Evolutionary conservation across 1,284 basidiomycete species (phyloP), one percentile per base, ranked within the genome.

Genomic region (Puccinia sorghi): DNA sequence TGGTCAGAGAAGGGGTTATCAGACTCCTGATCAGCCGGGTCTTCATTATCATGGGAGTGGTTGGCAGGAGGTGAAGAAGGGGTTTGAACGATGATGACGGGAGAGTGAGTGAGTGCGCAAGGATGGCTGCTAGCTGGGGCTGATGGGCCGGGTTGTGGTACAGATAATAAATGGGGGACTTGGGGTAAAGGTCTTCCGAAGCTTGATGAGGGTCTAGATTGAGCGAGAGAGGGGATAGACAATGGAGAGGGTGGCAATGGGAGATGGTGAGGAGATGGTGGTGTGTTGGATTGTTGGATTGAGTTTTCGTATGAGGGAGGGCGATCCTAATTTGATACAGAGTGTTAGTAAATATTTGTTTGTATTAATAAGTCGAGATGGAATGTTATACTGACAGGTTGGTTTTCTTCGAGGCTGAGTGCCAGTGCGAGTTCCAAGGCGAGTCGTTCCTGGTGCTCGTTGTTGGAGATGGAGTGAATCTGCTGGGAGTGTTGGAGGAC

Each of bases 391-490:
- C 25, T 15, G 22, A n/a, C 4, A 22, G 52, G 3, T 61, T 22
- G 9, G 57, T 39, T 39, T 32, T 32, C 2, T 22, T 63, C 20
- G 0, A 73, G 41, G 32, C 72, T 73, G 56, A 73, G 56, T 15
- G 72, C 56, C 39, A 73, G 15, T 22, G 72, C 72, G 5, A 73
- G 57, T 63, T 73, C 41, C n/a, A 73, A 20, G n/a, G 52, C 37
- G 20, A 57, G 8, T 48, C 46, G 32, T 48, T 73, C 72, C 43
- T 73, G 17, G 11, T 73, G 9, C 13, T 66, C 41, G 27, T 66
- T 66, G n/a, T 48, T 41, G 4, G 64, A 43, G 64, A 22, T n/a
- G 3, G 3, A 6, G 12, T 66, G 64, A 15, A 46, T 11, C 20
- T 22, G 41, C 27, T 66, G 64, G 2, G 41, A 46, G 46, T 50